These are phyloP conservation scores for Salix purpurea DNA, from an alignment of 345 rosid species.

Conservation along the genomic window DNA sequence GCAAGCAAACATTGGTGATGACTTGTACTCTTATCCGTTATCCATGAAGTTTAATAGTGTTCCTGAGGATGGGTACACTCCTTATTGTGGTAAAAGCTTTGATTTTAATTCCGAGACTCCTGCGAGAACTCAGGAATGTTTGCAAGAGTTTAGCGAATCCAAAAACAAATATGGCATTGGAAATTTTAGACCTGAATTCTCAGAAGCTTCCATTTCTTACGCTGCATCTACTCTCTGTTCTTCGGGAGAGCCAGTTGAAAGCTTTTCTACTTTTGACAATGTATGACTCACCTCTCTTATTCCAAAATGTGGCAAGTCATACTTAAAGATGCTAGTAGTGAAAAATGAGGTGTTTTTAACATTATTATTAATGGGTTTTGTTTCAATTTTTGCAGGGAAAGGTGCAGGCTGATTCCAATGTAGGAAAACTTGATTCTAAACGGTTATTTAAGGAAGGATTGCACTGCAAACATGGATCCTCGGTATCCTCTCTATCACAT, in stretches of 20 bases:
- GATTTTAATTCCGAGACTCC: constrained; percentile 21
- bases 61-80: constrained; percentile 57
- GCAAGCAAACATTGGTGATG: constrained; percentile 40
- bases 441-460: constrained; percentile 37
- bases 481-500: constrained; percentile 30
- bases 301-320: background rate
- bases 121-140: constrained; percentile 4
- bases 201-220: constrained; percentile 35
- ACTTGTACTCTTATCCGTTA: constrained; percentile 48
- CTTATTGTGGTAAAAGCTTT: constrained; percentile 58
- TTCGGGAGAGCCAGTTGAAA: constrained; percentile 36
- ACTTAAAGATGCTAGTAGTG: background rate
- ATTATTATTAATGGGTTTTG: background rate
- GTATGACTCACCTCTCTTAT: constrained; percentile 45
- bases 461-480: constrained; percentile 26
- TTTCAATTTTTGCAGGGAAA: constrained; percentile 40
- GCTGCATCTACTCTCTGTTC: constrained; percentile 47
- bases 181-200: constrained; percentile 15
- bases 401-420: constrained; percentile 30
- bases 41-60: constrained; percentile 30
- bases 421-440: constrained; percentile 34
- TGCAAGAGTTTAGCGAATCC: constrained; percentile 19
- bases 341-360: background rate
- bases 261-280: constrained; percentile 30
- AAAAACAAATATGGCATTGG: constrained; percentile 15